Evolutionary conservation across 495 filamentous ascomycete species (phyloP).

Genomic region (Ramalina peruviana): DNA sequence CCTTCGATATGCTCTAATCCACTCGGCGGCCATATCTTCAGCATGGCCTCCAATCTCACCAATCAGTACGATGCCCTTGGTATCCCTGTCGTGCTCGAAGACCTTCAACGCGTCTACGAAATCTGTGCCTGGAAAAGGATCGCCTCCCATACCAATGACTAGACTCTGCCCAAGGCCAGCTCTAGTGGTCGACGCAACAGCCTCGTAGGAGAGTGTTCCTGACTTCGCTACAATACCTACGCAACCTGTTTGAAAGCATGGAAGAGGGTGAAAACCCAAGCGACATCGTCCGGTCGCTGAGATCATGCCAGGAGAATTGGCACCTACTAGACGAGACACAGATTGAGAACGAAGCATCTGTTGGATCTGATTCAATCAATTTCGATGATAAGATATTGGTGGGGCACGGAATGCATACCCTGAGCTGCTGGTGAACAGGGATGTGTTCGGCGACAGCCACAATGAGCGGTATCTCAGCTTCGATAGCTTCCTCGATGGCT

Average conservation of each 20-base stretch:
- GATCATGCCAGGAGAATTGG: conserved; percentile 82
- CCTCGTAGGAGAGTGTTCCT: conserved; percentile 78
- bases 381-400: neutral
- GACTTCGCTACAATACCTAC: conserved; percentile 81
- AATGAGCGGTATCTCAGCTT: conserved; percentile 73
- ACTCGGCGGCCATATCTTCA: conserved; percentile 70
- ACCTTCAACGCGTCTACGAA: conserved; percentile 64
- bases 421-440: conserved; percentile 70
- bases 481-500: conserved; percentile 82
- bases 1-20: conserved; percentile 55
- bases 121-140: conserved; percentile 69
- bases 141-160: conserved; percentile 79
- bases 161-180: conserved; percentile 75
- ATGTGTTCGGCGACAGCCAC: conserved; percentile 89
- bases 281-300: conserved; percentile 68
- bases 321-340: conserved; percentile 65
- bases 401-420: conserved; percentile 33
- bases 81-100: conserved; percentile 61
- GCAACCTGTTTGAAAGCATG: conserved; percentile 57
- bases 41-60: conserved; percentile 77
- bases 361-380: conserved; percentile 40
- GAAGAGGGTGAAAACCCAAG: conserved; percentile 76
- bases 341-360: conserved; percentile 70
- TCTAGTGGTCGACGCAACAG: conserved; percentile 68
- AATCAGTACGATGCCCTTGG: conserved; percentile 68